Evolutionary conservation across 305 asterid species (phyloP), one percentile per base, ranked within the genome.

Genomic region (Plantago lanceolata): DNA sequence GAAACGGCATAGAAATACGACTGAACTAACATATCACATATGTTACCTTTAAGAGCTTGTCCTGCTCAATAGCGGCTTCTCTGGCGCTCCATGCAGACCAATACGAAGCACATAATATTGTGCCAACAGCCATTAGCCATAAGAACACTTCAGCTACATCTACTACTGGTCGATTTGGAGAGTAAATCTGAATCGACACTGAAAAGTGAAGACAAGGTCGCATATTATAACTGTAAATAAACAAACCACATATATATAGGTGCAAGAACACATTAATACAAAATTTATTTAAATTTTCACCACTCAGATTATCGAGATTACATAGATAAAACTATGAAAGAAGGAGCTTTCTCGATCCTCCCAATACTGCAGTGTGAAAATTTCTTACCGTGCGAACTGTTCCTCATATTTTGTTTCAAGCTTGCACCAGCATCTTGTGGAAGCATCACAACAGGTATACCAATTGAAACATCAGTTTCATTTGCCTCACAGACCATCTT

Each of bases 81-180:
- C 84, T 82, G 31, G 99, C 99, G 59, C 82, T 88, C 95, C 95
- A 88, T 12, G 99, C 96, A 18, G 99, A 94, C 99, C 99, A 94
- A 74, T 86, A 94, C 56, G 97, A 90, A 33, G 96, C 92, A 52
- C 94, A 87, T 67, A 88, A 71, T 69, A 94, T 84, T 60, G 97
- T 88, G 37, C 96, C 90, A 28, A 90, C 94, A 14, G 97, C 99
- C 97, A 94, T 94, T 57, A 94, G 84, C 99, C 99, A 94, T 67
- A 94, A 70, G 70, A 94, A 94, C 52, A 93, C 96, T 78, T 94
- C 99, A 35, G 99, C 99, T 67, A 94, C 97, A 57, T 90, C 99
- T 44, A 93, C 95, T 71, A 75, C 59, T 0, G 99, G 97, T 21
- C 99, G 90, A 51, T 76, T 76, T 4, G 99, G 99, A 73, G 99